Evolutionary conservation across 2,329 filamentous ascomycete species (phyloP).

Genomic region (Aspergillus spinulosporus): DNA sequence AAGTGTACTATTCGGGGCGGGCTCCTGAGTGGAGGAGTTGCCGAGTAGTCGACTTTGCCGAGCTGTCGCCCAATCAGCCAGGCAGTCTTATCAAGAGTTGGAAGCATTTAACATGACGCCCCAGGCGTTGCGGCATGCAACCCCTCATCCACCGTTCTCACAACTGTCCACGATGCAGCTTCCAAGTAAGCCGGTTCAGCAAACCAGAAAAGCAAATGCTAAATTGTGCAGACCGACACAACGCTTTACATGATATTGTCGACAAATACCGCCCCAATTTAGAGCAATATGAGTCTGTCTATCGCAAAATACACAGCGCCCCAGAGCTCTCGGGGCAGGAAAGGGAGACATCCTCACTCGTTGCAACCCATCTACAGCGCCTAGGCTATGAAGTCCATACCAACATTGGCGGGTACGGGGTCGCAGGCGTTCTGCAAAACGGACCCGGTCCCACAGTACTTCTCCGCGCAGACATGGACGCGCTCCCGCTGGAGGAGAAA

Average conservation of each 20-base stretch:
- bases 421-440: slow-evolving; percentile 59
- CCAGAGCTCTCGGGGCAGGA: slow-evolving; percentile 61
- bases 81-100: not conserved
- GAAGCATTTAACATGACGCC: not conserved
- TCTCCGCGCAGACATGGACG: slow-evolving; percentile 64
- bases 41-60: not conserved
- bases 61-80: not conserved
- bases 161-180: slow-evolving; percentile 4
- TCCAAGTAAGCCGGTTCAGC: not conserved
- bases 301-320: slow-evolving; percentile 57
- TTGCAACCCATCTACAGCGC: slow-evolving; percentile 44
- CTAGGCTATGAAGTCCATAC: slow-evolving; percentile 48
- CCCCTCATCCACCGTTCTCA: not conserved
- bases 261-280: slow-evolving; percentile 45
- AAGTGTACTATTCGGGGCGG: not conserved
- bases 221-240: slow-evolving; percentile 1
- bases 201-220: not conserved
- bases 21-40: slow-evolving; percentile 1
- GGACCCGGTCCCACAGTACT: slow-evolving; percentile 57
- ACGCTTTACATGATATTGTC: slow-evolving; percentile 27
- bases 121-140: not conserved
- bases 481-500: slow-evolving; percentile 57
- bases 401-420: slow-evolving; percentile 59
- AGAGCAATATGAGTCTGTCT: slow-evolving; percentile 51
- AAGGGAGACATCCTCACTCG: slow-evolving; percentile 50